These are phyloP conservation scores for Mycena polygramma DNA, from an alignment of 768 basidiomycete species.

Conservation along the genomic window DNA sequence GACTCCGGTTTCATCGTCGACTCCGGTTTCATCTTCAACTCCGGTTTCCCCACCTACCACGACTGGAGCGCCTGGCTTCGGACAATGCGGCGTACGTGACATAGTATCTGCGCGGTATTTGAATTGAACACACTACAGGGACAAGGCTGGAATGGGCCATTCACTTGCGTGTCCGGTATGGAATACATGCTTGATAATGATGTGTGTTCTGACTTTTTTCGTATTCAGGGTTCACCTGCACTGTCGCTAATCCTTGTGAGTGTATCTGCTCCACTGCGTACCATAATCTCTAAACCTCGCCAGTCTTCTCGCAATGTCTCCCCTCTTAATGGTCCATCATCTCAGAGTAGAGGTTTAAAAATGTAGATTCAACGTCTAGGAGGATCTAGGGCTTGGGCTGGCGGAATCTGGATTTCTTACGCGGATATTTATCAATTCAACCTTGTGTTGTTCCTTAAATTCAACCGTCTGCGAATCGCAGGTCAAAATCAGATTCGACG, in stretches of 20 bases:
- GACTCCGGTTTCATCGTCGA: neutral
- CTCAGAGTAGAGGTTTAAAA: no score
- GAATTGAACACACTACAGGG: neutral
- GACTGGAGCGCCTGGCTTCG: neutral
- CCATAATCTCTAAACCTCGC: neutral
- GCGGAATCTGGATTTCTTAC: no score
- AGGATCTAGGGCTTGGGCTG: no score
- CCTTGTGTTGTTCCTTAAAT: no score
- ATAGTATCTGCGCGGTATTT: neutral
- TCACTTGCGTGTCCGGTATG: neutral
- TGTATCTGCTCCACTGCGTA: neutral
- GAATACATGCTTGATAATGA: neutral
- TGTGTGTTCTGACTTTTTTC: neutral
- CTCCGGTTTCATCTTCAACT: neutral
- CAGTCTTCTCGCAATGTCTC: neutral
- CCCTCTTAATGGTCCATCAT: neutral
- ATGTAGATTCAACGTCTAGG: no score
- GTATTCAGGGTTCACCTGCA: neutral
- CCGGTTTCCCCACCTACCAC: neutral
- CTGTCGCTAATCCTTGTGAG: neutral
- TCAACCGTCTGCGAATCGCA: no score
- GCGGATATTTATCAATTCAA: no score
- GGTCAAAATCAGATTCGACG: no score
- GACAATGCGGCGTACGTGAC: neutral
- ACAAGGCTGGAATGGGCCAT: neutral